A percentile compares a stretch with the other conserved stretches of the same genome.
These are phyloP conservation scores for Verbena officinalis DNA, from an alignment of 257 asterid genomes.

Conservation along the genomic window DNA sequence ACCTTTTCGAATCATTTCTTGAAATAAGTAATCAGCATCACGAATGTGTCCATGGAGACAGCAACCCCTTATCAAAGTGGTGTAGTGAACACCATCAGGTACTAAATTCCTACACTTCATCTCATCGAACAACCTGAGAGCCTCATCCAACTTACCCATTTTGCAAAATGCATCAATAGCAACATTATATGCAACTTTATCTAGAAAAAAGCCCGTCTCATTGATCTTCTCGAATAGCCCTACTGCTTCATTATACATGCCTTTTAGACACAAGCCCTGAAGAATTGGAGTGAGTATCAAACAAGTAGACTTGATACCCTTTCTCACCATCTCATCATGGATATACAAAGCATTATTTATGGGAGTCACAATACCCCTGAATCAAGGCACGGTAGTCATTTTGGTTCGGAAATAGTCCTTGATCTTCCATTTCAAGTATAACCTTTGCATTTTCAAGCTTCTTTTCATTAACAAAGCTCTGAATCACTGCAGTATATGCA, in stretches of 20 bases:
- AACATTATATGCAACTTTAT: slow-evolving; percentile 62
- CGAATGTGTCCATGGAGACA: slow-evolving; percentile 54
- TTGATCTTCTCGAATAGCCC: slow-evolving; percentile 47
- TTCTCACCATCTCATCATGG: slow-evolving; percentile 57
- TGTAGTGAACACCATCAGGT: slow-evolving; percentile 68
- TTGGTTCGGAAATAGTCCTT: slow-evolving; percentile 49
- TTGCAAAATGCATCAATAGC: slow-evolving; percentile 69
- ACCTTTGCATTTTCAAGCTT: slow-evolving; percentile 60
- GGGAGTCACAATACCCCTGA: slow-evolving; percentile 58
- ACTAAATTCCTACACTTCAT: slow-evolving; percentile 61
- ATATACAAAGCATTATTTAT: slow-evolving; percentile 49
- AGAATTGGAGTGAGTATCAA: slow-evolving; percentile 59
- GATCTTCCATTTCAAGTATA: slow-evolving; percentile 57
- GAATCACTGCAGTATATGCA: slow-evolving; percentile 56
- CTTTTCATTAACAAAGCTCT: slow-evolving; percentile 62
- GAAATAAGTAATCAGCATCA: background rate
- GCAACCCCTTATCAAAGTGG: slow-evolving; percentile 74
- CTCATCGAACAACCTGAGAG: slow-evolving; percentile 58
- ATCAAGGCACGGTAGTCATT: slow-evolving; percentile 51
- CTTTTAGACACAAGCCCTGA: slow-evolving; percentile 67
- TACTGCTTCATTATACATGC: slow-evolving; percentile 53
- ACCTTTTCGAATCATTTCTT: too few species aligned
- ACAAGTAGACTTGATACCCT: slow-evolving; percentile 63
- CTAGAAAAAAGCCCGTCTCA: slow-evolving; percentile 59
- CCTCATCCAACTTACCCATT: slow-evolving; percentile 64